These are phyloP conservation scores for Hyaloperonospora brassicae DNA, from an alignment of 352 stramenopile species.

Conservation along the genomic window DNA sequence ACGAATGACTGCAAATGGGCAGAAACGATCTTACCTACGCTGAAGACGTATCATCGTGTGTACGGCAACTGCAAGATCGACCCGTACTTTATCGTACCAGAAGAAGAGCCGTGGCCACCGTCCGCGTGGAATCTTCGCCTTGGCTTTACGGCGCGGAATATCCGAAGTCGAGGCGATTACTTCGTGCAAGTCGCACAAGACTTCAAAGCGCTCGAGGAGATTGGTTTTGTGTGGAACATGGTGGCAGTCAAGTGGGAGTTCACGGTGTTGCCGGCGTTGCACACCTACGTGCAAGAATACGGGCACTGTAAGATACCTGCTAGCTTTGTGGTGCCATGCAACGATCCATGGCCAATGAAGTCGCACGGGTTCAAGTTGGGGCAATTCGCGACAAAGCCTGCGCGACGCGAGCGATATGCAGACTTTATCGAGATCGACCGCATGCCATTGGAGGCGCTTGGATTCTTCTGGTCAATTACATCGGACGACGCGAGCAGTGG, in stretches of 20 bases:
- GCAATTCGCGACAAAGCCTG: constrained; percentile 19
- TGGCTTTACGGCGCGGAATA: constrained; percentile 51
- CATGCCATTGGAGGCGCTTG: constrained; percentile 35
- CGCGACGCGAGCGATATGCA: constrained; percentile 24
- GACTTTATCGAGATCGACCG: constrained; percentile 51
- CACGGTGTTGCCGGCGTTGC: constrained; percentile 37
- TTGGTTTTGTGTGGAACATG: constrained; percentile 54
- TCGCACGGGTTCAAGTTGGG: constrained; percentile 34
- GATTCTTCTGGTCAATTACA: constrained; percentile 37
- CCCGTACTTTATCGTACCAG: constrained; percentile 33
- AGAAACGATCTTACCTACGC: constrained; percentile 38
- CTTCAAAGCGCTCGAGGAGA: constrained; percentile 31
- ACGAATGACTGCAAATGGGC: constrained; percentile 44
- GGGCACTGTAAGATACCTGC: constrained; percentile 26
- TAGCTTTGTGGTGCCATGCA: constrained; percentile 44
- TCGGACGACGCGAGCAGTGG: constrained; percentile 4
- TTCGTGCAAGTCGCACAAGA: constrained; percentile 44
- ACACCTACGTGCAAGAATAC: constrained; percentile 34
- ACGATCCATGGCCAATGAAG: constrained; percentile 32
- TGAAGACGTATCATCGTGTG: constrained; percentile 34
- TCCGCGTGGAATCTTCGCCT: constrained; percentile 33
- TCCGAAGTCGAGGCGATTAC: constrained; percentile 40
- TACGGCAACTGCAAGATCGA: constrained; percentile 38
- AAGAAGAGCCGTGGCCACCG: constrained; percentile 28
- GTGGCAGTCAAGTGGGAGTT: constrained; percentile 37